Base-by-base conservation (phyloP, 805 yeast species). In the Kodamaea leandrae region DNA sequence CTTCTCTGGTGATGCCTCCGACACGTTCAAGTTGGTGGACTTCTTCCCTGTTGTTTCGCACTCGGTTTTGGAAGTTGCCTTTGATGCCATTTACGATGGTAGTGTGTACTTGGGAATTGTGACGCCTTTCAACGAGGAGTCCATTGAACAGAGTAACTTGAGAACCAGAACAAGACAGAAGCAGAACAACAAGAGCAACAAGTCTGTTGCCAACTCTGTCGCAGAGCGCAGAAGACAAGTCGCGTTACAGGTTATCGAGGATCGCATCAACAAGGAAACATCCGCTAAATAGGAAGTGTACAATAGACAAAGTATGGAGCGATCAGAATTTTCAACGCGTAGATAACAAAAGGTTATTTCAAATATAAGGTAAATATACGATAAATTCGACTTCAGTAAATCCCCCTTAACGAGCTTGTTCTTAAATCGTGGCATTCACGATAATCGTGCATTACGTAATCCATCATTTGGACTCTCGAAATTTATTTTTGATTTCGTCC, bases 1-100 rank as follows among this genome's bases (percentile, higher is more conserved):
- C 17, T 63, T 81, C 8, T 61, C 75, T 19, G 96, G 97, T 27
- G 96, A 89, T 60, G 95, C 96, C 0, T 82, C 93, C 0, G 96
- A 90, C 50, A 84, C 91, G 1, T 90, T 90, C 68, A 80, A 86
- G 41, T 72, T 90, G 47, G 81, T 82, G 23, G 83, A 83, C 52
- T 87, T 90, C 58, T 90, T 90, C 78, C 97, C 97, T 1, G 78
- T 72, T 36, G 57, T 75, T 1, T 25, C 75, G 2, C 77, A 78
- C 41, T 76, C 78, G 2, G 47, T 73, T 18, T 57, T 87, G 36
- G 66, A 68, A 24, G 77, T 80, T 1, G 51, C 80, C 0, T 80
- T 82, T 45, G 58, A 66, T 38, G 49, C 52, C 13, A 25, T 60
- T 9, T 67, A 70, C 51, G 68, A 65, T 35, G 40, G 60, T n/a